These are phyloP conservation scores for Neonectria magnoliae DNA, from an alignment of 2,329 filamentous ascomycete species.

Conservation along the genomic window DNA sequence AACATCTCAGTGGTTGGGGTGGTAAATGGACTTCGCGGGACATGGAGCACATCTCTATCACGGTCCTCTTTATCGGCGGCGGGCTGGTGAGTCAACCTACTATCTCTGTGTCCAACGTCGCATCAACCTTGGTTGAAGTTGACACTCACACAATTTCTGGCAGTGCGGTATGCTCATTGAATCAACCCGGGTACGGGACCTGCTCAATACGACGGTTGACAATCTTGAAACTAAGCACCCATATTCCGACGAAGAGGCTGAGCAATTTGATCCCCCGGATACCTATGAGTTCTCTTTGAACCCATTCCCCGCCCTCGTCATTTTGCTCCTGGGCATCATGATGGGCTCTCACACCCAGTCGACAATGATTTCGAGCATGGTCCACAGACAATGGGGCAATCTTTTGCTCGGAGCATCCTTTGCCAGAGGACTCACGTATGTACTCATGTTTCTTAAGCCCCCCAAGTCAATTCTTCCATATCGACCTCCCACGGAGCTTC, in stretches of 20 bases:
- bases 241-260: constrained; percentile 57
- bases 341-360: constrained; percentile 92
- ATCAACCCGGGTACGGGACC: constrained; percentile 72
- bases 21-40: constrained; percentile 79
- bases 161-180: constrained; percentile 87
- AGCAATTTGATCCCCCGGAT: constrained; percentile 65
- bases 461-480: constrained; percentile 83
- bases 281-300: constrained; percentile 83
- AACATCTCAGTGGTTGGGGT: constrained; percentile 82
- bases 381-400: constrained; percentile 93
- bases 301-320: constrained; percentile 86
- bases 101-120: too few species aligned
- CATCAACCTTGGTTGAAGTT: background rate
- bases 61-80: constrained; percentile 91
- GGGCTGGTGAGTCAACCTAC: constrained; percentile 72
- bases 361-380: constrained; percentile 87
- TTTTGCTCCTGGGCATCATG: constrained; percentile 89
- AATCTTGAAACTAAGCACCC: constrained; percentile 47
- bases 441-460: constrained; percentile 81
- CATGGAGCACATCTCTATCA: constrained; percentile 92
- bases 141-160: constrained; percentile 36
- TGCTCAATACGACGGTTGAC: constrained; percentile 67
- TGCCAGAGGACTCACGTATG: constrained; percentile 81
- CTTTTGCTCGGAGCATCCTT: constrained; percentile 84
- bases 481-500: constrained; percentile 88